Percentiles rank a stretch among this genome's conserved stretches.
These are phyloP conservation scores for Dothiorella sarmentorum DNA, from an alignment of 2,329 filamentous ascomycete species.

Conservation along the genomic window DNA sequence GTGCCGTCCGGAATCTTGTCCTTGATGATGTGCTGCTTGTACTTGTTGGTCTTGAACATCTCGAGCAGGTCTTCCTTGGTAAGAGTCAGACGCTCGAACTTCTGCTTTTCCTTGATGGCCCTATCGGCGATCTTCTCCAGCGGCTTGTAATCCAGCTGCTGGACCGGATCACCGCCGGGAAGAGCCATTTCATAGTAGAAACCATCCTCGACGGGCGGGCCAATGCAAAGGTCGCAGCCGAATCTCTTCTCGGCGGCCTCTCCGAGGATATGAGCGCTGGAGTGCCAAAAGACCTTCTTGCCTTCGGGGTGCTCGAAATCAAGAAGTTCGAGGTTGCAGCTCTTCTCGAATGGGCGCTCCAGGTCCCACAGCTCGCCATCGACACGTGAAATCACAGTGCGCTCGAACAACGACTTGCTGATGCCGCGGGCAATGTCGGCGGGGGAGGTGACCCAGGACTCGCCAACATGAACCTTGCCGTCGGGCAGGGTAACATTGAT, in stretches of 20 bases:
- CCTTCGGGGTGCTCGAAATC: constrained; percentile 74
- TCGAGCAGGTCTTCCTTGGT: constrained; percentile 88
- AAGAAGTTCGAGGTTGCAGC: constrained; percentile 79
- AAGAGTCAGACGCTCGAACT: constrained; percentile 83
- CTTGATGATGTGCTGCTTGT: constrained; percentile 97
- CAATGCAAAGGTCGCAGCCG: constrained; percentile 88
- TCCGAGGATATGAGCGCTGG: constrained; percentile 90
- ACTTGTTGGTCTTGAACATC: constrained; percentile 98
- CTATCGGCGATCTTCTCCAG: constrained; percentile 75
- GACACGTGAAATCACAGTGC: constrained; percentile 80
- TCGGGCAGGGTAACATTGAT: constrained; percentile 73
- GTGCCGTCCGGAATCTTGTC: constrained; percentile 87
- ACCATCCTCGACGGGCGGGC: constrained; percentile 83
- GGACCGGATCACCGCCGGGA: constrained; percentile 66
- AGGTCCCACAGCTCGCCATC: constrained; percentile 91
- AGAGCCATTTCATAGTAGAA: constrained; percentile 98
- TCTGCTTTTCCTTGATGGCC: constrained; percentile 95
- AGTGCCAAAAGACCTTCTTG: constrained; percentile 98
- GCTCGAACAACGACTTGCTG: constrained; percentile 80
- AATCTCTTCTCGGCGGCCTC: constrained; percentile 89
- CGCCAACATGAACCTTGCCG: constrained; percentile 68
- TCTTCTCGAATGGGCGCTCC: constrained; percentile 82
- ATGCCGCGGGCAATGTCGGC: constrained; percentile 73
- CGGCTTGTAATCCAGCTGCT: constrained; percentile 75
- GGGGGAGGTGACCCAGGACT: constrained; percentile 89